Base-by-base conservation (phyloP, 2,329 filamentous ascomycete species). In the Phyllosticta capitalensis region DNA sequence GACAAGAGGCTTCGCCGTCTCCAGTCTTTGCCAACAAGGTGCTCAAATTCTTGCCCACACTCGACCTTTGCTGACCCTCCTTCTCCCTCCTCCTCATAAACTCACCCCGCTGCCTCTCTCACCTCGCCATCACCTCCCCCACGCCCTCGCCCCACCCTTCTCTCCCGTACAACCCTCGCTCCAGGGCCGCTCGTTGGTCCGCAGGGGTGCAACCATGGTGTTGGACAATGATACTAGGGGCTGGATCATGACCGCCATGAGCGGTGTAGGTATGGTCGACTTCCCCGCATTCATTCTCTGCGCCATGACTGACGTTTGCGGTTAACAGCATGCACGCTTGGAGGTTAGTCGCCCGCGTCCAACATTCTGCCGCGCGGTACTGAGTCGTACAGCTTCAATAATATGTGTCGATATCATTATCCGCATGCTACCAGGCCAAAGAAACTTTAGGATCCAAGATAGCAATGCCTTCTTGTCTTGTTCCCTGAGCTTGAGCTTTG, bases 401-500 rank as follows among this genome's bases (percentile, higher is more conserved):
- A 91, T 97, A 68, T 97, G 88, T 70, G 81, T 95, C 67, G 94
- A 99, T 73, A 69, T 90, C 48, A 68, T 95, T 58, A 78, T 95
- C 55, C 85, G 86, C 60, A 79, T 81, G 56, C 78, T 96, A 55
- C 88, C 90, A 3, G 83, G 87, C 56, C 85, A 87, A 73, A 83
- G 80, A 67, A 80, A 86, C 69, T 99, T 97, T 72, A 83, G 85
- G 66, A 95, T 99, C 65, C 85, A 95, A 69, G 88, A 95, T 63
- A 96, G 89, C 75, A 92, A 89, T 76, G 79, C 79, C 21, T 99
- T 99, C 71, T 80, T 96, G 4, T 92, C 92, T 0, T 85, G 86
- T 21, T 96, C 92, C 0, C 76, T 97, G 62, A 96, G 92, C 73
- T 76, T 99, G 64, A 96, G 91, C 71, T 96, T 96, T 65, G 92